Conservation (phyloP, 2,329 filamentous ascomycete genomes). For the Cordyceps pruinosa region DNA sequence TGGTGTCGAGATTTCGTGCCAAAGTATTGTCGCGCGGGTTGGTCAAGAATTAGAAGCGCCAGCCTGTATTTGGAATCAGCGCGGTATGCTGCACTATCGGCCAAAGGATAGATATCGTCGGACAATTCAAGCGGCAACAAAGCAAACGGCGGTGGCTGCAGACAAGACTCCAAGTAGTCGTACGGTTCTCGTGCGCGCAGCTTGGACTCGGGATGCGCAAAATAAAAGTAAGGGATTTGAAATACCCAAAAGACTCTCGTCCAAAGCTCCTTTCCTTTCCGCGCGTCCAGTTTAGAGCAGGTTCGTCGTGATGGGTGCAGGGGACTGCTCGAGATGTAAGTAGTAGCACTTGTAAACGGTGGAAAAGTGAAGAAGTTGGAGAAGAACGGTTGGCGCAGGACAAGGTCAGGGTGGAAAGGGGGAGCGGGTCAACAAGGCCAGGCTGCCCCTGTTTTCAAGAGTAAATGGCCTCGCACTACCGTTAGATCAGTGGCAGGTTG, state of each 20-base stretch:
- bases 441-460: constrained; percentile 10
- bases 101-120: not conserved
- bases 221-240: not conserved
- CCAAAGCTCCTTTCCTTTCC: not conserved
- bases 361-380: constrained; percentile 3
- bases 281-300: not conserved
- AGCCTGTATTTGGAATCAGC: not conserved
- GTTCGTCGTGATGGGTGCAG: not conserved
- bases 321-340: not conserved
- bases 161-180: not conserved
- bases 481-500: not conserved
- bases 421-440: constrained; percentile 8
- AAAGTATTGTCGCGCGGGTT: not conserved
- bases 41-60: not conserved
- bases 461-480: not conserved
- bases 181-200: not conserved
- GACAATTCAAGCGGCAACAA: not conserved
- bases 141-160: not conserved
- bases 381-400: constrained; percentile 6
- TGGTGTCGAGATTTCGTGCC: not conserved
- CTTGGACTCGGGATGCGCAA: not conserved
- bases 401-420: constrained; percentile 11
- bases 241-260: not conserved
- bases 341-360: constrained; percentile 1
- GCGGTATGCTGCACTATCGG: not conserved